These are phyloP conservation scores for Orbilia ellipsospora DNA, from an alignment of 2,329 filamentous ascomycete genomes.

Conservation along the genomic window DNA sequence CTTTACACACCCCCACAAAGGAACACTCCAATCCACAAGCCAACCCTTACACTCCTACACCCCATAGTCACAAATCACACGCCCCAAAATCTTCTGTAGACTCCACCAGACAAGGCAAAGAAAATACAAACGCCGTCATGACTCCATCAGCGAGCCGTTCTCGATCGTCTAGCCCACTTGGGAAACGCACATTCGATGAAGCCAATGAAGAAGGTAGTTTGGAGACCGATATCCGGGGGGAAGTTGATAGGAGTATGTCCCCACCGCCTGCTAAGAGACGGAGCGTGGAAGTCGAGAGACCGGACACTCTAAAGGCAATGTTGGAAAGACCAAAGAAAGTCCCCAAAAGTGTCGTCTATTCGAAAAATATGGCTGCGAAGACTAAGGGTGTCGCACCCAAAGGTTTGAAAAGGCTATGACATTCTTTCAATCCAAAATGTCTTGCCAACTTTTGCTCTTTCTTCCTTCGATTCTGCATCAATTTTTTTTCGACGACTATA, in stretches of 20 bases:
- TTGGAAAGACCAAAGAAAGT: slow-evolving; percentile 38
- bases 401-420: slow-evolving; percentile 47
- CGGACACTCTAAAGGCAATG: slow-evolving; percentile 20
- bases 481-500: slow-evolving; percentile 8
- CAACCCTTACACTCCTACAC: slow-evolving; percentile 38
- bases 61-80: slow-evolving; percentile 11
- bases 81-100: slow-evolving; percentile 26
- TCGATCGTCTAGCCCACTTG: slow-evolving; percentile 52
- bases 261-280: slow-evolving; percentile 45
- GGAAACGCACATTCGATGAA: slow-evolving; percentile 53
- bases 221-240: slow-evolving; percentile 46
- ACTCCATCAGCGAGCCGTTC: slow-evolving; percentile 27
- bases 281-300: slow-evolving; percentile 41
- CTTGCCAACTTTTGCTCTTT: background rate
- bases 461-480: background rate
- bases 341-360: slow-evolving; percentile 44
- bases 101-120: slow-evolving; percentile 34
- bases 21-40: slow-evolving; percentile 40
- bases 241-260: slow-evolving; percentile 49
- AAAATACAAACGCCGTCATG: slow-evolving; percentile 28
- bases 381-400: slow-evolving; percentile 34
- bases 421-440: slow-evolving; percentile 2
- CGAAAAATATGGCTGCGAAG: slow-evolving; percentile 40
- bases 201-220: slow-evolving; percentile 52
- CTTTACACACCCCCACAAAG: slow-evolving; percentile 46